Evolutionary conservation across 768 basidiomycete genomes (phyloP), one percentile per base, ranked within the genome.

Genomic region (Rhodotorula paludigena): DNA sequence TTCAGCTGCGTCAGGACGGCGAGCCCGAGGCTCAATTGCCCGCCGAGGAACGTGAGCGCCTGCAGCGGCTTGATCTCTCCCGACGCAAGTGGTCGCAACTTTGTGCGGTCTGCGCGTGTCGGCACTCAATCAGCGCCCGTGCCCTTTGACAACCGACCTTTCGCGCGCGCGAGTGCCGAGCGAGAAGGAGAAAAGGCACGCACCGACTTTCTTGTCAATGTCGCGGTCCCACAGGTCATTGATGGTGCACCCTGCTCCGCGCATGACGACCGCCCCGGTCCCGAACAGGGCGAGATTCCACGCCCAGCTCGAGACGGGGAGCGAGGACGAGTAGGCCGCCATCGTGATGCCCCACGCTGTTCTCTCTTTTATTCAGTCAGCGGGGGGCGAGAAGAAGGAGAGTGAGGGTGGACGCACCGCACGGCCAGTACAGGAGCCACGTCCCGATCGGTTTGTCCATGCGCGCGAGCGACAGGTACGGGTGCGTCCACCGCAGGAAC

Each of bases 141-240:
- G n/a, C n/a, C n/a, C n/a, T n/a, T n/a, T n/a, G n/a, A n/a, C n/a
- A n/a, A n/a, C n/a, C n/a, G n/a, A n/a, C n/a, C n/a, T n/a, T n/a
- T n/a, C n/a, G n/a, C n/a, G n/a, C n/a, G n/a, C n/a, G n/a, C n/a
- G n/a, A n/a, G n/a, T n/a, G n/a, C 4, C n/a, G 23, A 5, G 41
- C 35, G 35, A 36, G 21, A 16, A 36, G 33, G 11, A 30, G 30
- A 32, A 21, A 30, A 18, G 49, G 9, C 30, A 78, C 85, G 64
- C 75, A 92, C 93, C 92, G 56, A 98, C 96, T 45, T 87, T 86
- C 76, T 85, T 86, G 82, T 99, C 96, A 52, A 96, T 84, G 68
- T 90, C 86, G 70, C 83, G 83, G 79, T 99, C 96, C 94, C 96
- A 98, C 86, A 99, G 86, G 77, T 99, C 96, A 77, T 99, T 99